Evolutionary conservation across 192 early-diverging fungal genomes (phyloP).

Genomic region (Coemansia sp.): DNA sequence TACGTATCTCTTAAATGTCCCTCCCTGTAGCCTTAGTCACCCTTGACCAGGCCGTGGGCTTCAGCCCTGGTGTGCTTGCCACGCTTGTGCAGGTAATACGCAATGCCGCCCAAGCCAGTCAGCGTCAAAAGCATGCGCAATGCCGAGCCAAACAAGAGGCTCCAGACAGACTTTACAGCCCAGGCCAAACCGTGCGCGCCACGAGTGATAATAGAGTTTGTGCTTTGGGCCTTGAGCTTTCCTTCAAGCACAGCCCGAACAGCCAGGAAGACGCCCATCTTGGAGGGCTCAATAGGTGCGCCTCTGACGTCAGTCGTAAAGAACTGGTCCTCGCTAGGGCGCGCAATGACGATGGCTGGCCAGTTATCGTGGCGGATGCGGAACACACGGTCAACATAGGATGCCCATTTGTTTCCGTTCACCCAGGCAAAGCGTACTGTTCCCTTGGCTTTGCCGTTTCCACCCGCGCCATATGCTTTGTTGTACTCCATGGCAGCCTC

Average conservation of each 20-base stretch:
- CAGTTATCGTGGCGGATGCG: constrained; percentile 27
- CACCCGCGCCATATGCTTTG: neutral
- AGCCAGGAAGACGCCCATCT: constrained; percentile 43
- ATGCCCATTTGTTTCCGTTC: constrained; percentile 60
- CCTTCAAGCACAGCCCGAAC: constrained; percentile 45
- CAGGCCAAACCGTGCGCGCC: constrained; percentile 4
- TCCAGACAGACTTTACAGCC: constrained; percentile 13
- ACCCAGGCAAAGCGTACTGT: constrained; percentile 63
- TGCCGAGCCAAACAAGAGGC: constrained; percentile 27
- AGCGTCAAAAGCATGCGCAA: constrained; percentile 29
- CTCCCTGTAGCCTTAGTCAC: constrained; percentile 14
- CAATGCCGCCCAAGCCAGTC: constrained; percentile 6
- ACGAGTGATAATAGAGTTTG: constrained; percentile 39
- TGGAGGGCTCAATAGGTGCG: constrained; percentile 28
- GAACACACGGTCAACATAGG: constrained; percentile 61
- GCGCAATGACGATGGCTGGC: constrained; percentile 56
- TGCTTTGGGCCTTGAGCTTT: constrained; percentile 30
- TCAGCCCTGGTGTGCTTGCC: constrained; percentile 1
- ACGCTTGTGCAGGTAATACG: constrained; percentile 23
- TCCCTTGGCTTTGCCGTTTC: neutral
- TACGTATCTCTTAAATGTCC: neutral
- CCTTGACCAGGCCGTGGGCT: constrained; percentile 33
- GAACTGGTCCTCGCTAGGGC: constrained; percentile 50
- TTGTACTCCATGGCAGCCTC: constrained; percentile 32
- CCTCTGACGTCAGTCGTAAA: constrained; percentile 29